Evolutionary conservation across 495 filamentous ascomycete genomes (phyloP).

Genomic region (Tuber umbilicatum): DNA sequence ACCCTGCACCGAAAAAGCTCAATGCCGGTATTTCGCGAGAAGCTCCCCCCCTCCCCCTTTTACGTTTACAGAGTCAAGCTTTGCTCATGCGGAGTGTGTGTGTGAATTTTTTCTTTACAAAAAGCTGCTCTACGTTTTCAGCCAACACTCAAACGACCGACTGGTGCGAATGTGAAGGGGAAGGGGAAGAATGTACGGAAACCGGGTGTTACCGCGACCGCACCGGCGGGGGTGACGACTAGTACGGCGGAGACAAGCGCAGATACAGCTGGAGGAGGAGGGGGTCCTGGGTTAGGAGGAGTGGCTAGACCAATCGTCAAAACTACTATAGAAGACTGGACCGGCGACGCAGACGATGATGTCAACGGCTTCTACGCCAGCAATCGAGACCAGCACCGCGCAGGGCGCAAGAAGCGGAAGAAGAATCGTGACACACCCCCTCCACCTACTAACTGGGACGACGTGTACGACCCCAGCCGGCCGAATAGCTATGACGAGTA

Average conservation of each 20-base stretch:
- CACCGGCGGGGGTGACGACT: conserved; percentile 35
- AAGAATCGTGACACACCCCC: conserved; percentile 61
- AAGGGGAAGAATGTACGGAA: conserved; percentile 55
- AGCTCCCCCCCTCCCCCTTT: conserved; percentile 38
- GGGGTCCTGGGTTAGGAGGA: conserved; percentile 7
- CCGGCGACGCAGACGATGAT: conserved; percentile 66
- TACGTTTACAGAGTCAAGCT: conserved; percentile 37
- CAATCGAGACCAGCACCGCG: conserved; percentile 57
- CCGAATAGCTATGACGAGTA: conserved; percentile 88
- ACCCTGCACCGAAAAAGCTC: conserved; percentile 59
- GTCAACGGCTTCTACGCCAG: conserved; percentile 54
- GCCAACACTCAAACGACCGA: conserved; percentile 66
- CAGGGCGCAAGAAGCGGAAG: conserved; percentile 81
- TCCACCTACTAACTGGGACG: conserved; percentile 76
- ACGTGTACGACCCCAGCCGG: conserved; percentile 77
- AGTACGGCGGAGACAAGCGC: conserved; percentile 27
- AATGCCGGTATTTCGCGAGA: conserved; percentile 61
- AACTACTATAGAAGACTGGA: conserved; percentile 80
- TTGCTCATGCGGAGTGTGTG: conserved; percentile 48
- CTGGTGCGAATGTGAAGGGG: conserved; percentile 59
- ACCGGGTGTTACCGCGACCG: conserved; percentile 34
- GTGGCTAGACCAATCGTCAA: conserved; percentile 45
- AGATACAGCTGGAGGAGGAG: conserved; percentile 30
- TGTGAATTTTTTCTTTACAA: conserved; percentile 37
- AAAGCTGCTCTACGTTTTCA: conserved; percentile 78